Conservation (phyloP, 345 rosid species). For the Salix suchowensis region DNA sequence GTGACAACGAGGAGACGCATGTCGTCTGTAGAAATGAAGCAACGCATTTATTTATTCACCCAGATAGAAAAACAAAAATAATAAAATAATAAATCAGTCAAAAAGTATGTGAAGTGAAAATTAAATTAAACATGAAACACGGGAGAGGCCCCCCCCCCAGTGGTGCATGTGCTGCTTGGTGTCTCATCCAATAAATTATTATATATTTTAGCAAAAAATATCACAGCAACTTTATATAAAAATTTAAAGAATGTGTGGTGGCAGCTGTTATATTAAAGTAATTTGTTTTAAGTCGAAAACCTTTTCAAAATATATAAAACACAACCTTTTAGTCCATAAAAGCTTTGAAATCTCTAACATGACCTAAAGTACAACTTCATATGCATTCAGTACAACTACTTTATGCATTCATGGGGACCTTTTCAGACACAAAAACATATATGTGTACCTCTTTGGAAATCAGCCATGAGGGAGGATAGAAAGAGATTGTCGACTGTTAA, state of each 20-base stretch:
- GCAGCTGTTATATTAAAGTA: too few species aligned
- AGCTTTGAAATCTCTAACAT: neutral
- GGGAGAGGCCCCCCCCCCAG: neutral
- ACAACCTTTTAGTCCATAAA: neutral
- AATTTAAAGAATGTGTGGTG: too few species aligned
- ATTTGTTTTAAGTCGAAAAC: too few species aligned
- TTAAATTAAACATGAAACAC: neutral
- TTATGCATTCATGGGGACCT: neutral
- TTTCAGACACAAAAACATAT: neutral
- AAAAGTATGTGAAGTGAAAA: neutral
- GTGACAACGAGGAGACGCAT: neutral
- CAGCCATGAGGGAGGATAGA: neutral
- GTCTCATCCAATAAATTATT: conserved; percentile 11
- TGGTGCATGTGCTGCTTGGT: conserved; percentile 27
- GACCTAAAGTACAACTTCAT: neutral
- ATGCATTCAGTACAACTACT: neutral
- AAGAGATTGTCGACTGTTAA: conserved; percentile 16
- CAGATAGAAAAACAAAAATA: neutral
- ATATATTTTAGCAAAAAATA: neutral
- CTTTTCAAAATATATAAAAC: too few species aligned
- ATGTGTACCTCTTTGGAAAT: neutral
- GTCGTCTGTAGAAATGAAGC: neutral
- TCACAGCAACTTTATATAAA: neutral
- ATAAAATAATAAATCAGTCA: neutral
- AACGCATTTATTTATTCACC: neutral